Percentiles rank a stretch among this genome's conserved stretches.
Conservation (phyloP, 768 basidiomycete species). For the Stropharia rugosoannulata region DNA sequence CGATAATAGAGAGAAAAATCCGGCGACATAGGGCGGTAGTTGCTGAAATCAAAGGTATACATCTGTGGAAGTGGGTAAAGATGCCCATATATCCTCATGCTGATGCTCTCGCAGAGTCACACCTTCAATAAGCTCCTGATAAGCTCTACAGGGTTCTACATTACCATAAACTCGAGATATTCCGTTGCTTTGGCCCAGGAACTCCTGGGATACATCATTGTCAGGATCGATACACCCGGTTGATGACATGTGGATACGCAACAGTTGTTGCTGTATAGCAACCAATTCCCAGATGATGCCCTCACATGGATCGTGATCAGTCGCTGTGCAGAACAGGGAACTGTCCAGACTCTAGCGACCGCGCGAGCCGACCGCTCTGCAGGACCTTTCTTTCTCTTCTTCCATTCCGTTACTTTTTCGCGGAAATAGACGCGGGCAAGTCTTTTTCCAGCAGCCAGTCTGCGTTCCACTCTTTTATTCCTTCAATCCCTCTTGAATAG, state of each 20-base stretch:
- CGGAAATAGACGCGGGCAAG: slow-evolving; percentile 3
- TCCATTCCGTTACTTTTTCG: slow-evolving; percentile 9
- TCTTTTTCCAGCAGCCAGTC: slow-evolving; percentile 23
- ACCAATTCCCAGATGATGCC: slow-evolving; percentile 9
- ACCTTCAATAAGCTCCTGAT: not conserved
- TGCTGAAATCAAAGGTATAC: no score
- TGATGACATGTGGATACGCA: slow-evolving; percentile 17
- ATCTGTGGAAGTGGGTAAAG: no score
- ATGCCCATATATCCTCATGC: no score
- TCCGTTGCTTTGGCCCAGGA: not conserved
- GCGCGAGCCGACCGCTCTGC: not conserved
- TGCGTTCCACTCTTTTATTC: slow-evolving; percentile 29
- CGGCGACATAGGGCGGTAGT: not conserved
- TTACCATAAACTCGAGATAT: not conserved
- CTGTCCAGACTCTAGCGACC: slow-evolving; percentile 12
- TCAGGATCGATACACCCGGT: not conserved
- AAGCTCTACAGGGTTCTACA: not conserved
- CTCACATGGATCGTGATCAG: slow-evolving; percentile 1
- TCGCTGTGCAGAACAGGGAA: not conserved
- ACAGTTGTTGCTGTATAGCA: slow-evolving; percentile 16
- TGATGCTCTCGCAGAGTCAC: no score
- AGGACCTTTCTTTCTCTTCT: slow-evolving; percentile 1
- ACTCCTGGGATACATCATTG: not conserved
- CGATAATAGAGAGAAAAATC: not conserved
- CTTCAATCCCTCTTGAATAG: not conserved